These are phyloP conservation scores for Spergularia azorica DNA, from an alignment of 179 eudicot species.

Conservation along the genomic window DNA sequence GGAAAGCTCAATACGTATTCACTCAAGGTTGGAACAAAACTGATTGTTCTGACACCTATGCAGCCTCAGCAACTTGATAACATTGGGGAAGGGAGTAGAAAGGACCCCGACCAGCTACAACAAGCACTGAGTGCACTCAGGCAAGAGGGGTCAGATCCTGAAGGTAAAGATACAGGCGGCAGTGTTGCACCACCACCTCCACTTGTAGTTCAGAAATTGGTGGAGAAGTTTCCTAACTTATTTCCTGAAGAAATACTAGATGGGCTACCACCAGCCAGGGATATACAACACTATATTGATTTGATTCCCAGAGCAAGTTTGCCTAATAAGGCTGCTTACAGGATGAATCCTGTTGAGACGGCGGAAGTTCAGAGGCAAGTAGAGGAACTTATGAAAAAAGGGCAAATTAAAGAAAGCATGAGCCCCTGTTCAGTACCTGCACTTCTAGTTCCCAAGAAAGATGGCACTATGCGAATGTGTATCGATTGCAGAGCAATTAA, in stretches of 20 bases:
- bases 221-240: too few species aligned
- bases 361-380: neutral
- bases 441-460: conserved; percentile 4
- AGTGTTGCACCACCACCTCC: too few species aligned
- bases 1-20: too few species aligned
- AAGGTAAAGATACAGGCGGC: too few species aligned
- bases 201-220: too few species aligned
- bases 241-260: neutral
- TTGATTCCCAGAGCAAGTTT: neutral
- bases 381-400: neutral
- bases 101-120: too few species aligned
- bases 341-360: neutral
- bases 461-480: neutral
- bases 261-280: neutral
- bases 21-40: too few species aligned
- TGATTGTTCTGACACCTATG: too few species aligned
- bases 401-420: neutral
- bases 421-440: neutral
- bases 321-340: neutral
- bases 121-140: too few species aligned
- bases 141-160: too few species aligned
- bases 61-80: too few species aligned
- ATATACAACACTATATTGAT: conserved; percentile 1
- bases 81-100: too few species aligned
- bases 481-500: neutral